A percentile compares a stretch with the other conserved stretches of the same genome.
These are phyloP conservation scores for Elsinoe batatas DNA, from an alignment of 2,329 filamentous ascomycete species.

Conservation along the genomic window DNA sequence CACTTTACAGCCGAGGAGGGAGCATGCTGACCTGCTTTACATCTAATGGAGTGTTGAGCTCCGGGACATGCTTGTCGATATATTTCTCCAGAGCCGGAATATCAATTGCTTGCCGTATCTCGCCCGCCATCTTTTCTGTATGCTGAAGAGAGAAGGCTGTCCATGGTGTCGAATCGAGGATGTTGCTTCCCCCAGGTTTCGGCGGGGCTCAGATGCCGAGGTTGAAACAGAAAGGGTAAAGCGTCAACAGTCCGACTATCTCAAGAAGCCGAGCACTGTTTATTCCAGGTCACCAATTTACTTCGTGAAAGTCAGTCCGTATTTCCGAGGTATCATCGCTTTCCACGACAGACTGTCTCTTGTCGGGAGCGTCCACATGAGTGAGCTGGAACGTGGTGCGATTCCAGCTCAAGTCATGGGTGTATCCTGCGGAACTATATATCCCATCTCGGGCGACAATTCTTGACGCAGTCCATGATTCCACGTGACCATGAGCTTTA, in stretches of 20 bases:
- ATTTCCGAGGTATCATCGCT: too few species aligned
- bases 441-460: too few species aligned
- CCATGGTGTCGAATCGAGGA: conserved; percentile 1
- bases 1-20: not conserved
- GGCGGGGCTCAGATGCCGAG: conserved; percentile 10
- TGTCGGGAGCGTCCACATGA: not conserved
- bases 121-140: conserved; percentile 58
- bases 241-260: not conserved
- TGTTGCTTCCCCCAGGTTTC: conserved; percentile 8
- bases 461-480: too few species aligned
- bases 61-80: conserved; percentile 65
- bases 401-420: too few species aligned
- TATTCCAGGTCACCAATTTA: too few species aligned
- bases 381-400: too few species aligned
- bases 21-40: conserved; percentile 64
- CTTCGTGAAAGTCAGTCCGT: too few species aligned
- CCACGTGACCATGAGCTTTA: too few species aligned
- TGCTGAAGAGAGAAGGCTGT: not conserved
- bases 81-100: conserved; percentile 68
- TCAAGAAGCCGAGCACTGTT: conserved; percentile 3
- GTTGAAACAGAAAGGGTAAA: conserved; percentile 3
- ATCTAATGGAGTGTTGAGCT: conserved; percentile 72
- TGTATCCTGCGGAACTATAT: too few species aligned
- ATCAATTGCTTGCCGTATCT: conserved; percentile 84
- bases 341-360: not conserved